Evolutionary conservation across 257 asterid species (phyloP).

Genomic region (Fraxinus anomala): DNA sequence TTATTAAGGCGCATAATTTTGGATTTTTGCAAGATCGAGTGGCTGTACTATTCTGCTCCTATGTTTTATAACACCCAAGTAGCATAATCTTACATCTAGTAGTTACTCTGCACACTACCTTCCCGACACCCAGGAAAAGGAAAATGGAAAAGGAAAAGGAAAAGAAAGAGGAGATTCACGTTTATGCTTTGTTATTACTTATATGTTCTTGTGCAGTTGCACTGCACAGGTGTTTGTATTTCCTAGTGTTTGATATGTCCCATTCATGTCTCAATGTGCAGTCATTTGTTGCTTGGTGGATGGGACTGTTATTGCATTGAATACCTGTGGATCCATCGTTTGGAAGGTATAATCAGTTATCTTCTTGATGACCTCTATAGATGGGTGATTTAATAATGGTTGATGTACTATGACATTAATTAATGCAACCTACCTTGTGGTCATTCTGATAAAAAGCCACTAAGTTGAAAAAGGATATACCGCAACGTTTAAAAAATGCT

Average conservation of each 20-base stretch:
- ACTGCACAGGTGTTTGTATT: conserved; percentile 4
- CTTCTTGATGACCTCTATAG: conserved; percentile 5
- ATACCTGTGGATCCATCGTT: conserved; percentile 56
- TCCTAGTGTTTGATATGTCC: conserved; percentile 18
- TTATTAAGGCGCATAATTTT: neutral
- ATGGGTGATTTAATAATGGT: neutral
- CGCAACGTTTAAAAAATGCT: too few species aligned
- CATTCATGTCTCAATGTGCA: conserved; percentile 39
- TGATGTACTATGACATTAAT: neutral
- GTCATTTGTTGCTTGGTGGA: conserved; percentile 89
- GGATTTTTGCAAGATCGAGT: neutral
- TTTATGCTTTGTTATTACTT: conserved; percentile 7
- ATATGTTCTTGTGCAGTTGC: conserved; percentile 3
- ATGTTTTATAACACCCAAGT: conserved; percentile 3
- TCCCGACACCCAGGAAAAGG: neutral
- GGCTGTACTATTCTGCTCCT: conserved; percentile 1
- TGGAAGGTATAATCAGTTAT: conserved; percentile 68
- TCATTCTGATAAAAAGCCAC: neutral
- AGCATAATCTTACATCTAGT: conserved; percentile 14
- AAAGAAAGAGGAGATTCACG: conserved; percentile 14
- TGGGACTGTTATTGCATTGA: conserved; percentile 62
- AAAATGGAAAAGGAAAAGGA: neutral
- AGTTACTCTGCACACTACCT: neutral
- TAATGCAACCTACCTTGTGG: neutral
- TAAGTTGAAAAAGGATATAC: neutral